Conservation (phyloP, 176 grass and related monocot species). For the Rhipidocladum racemiflorum region DNA sequence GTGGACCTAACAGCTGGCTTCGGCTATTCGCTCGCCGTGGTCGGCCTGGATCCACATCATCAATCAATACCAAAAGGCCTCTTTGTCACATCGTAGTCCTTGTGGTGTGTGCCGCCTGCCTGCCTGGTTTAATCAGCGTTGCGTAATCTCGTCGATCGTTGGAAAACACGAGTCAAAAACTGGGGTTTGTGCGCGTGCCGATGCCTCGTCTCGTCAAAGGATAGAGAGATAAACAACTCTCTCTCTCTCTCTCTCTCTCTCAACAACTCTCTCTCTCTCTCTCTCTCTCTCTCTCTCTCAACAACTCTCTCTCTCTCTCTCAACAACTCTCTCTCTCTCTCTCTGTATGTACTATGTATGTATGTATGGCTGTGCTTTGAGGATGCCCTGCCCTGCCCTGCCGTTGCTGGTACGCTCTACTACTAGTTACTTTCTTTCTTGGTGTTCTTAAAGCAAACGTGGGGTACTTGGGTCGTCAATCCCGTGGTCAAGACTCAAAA, state of each 20-base stretch:
- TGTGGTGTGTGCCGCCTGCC: too few species aligned
- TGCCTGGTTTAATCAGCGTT: not conserved
- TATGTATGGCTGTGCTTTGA: too few species aligned
- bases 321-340: too few species aligned
- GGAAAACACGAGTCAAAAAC: not conserved
- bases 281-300: too few species aligned
- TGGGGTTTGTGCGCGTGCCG: not conserved
- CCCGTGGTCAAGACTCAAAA: conserved; percentile 7
- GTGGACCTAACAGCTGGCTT: too few species aligned
- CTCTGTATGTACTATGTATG: too few species aligned
- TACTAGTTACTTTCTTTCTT: not conserved
- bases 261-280: too few species aligned
- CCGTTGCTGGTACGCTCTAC: too few species aligned
- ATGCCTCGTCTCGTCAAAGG: conserved; percentile 17
- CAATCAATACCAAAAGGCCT: not conserved
- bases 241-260: too few species aligned
- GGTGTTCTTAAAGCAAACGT: conserved; percentile 24
- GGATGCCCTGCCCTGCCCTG: too few species aligned
- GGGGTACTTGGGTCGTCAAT: conserved; percentile 2
- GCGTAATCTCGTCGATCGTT: not conserved
- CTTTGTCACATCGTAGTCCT: not conserved
- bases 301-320: too few species aligned
- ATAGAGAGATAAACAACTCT: not conserved
- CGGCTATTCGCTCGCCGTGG: not conserved
- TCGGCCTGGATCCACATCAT: not conserved